Conservation (phyloP, 108 stramenopile species). For the Cylindrotheca fusiformis region DNA sequence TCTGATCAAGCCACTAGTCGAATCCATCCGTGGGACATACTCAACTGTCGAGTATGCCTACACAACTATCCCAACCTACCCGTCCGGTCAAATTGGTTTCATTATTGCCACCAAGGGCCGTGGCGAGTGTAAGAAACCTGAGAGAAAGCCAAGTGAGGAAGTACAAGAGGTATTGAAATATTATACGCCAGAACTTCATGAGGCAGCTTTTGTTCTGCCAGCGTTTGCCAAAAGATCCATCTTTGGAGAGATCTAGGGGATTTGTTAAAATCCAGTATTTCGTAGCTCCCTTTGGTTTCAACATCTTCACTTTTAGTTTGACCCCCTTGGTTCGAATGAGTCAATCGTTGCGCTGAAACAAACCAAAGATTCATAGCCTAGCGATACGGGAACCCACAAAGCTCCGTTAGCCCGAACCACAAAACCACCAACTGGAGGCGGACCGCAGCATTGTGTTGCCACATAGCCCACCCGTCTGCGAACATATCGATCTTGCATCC, state of each 20-base stretch:
- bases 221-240: constrained; percentile 76
- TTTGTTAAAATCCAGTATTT: too few relatives aligned
- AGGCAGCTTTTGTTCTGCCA: constrained; percentile 93
- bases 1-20: constrained; percentile 84
- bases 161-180: constrained; percentile 73
- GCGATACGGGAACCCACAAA: too few relatives aligned
- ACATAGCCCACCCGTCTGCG: too few relatives aligned
- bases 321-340: too few relatives aligned
- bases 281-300: too few relatives aligned
- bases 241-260: constrained; percentile 30
- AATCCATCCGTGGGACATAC: constrained; percentile 65
- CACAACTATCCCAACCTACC: constrained; percentile 98
- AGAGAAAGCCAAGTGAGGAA: constrained; percentile 36
- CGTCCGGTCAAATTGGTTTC: constrained; percentile 98
- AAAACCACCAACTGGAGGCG: too few relatives aligned
- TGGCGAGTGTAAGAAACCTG: constrained; percentile 51
- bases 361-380: too few relatives aligned
- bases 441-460: too few relatives aligned
- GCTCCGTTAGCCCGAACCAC: too few relatives aligned
- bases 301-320: too few relatives aligned
- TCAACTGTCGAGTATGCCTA: constrained; percentile 93
- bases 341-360: too few relatives aligned
- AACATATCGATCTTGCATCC: too few relatives aligned
- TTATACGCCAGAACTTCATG: constrained; percentile 90
- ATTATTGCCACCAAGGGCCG: constrained; percentile 82